Evolutionary conservation across 768 basidiomycete genomes (phyloP).

Genomic region (Tricholoma furcatifolium): DNA sequence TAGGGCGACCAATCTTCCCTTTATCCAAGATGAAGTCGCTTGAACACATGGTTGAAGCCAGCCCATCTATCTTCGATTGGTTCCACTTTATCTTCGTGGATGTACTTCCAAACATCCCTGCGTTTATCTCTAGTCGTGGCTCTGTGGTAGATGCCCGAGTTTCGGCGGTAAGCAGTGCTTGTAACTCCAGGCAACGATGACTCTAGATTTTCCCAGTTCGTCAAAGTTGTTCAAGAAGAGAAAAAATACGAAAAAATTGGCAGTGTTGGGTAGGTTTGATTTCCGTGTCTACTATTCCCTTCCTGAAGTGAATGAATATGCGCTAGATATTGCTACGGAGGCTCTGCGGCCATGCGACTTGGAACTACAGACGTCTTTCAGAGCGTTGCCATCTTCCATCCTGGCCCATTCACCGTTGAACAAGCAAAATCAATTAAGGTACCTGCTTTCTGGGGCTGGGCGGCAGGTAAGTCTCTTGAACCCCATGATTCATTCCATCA

Average conservation of each 20-base stretch:
- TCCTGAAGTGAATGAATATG: background rate
- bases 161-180: constrained; percentile 7
- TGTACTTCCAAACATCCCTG: constrained; percentile 26
- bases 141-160: constrained; percentile 26
- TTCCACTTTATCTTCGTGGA: background rate
- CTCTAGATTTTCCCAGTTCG: constrained; percentile 24
- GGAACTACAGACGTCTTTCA: constrained; percentile 16
- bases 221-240: constrained; percentile 29
- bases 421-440: constrained; percentile 19
- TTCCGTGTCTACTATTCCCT: background rate
- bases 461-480: constrained; percentile 11
- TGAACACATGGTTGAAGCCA: background rate
- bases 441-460: constrained; percentile 20
- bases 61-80: background rate
- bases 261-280: constrained; percentile 29
- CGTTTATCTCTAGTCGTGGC: constrained; percentile 28
- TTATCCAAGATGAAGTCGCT: constrained; percentile 3
- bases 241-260: constrained; percentile 39
- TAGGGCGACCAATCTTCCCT: constrained; percentile 9
- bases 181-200: background rate
- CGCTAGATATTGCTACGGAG: constrained; percentile 21
- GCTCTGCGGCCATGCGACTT: constrained; percentile 11
- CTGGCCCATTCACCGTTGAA: constrained; percentile 13
- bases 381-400: constrained; percentile 18
- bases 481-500: constrained; percentile 3